Evolutionary conservation across 495 filamentous ascomycete species (phyloP).

Genomic region (Niebla homalea): DNA sequence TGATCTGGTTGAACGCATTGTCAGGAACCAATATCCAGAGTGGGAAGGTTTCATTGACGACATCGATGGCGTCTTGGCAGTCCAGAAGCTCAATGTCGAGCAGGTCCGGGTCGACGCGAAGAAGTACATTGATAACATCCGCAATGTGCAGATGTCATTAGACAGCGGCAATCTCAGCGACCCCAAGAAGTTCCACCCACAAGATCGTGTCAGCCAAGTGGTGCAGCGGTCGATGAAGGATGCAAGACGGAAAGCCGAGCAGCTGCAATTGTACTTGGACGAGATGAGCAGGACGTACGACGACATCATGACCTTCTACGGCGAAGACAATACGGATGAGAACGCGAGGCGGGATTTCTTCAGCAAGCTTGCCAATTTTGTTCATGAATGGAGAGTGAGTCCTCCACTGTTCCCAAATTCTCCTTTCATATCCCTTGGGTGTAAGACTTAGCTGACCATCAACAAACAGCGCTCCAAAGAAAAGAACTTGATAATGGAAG

Average conservation of each 20-base stretch:
- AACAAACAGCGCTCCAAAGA: constrained; percentile 60
- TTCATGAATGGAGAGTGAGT: constrained; percentile 79
- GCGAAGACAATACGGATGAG: constrained; percentile 85
- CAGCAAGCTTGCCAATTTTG: constrained; percentile 80
- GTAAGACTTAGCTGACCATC: constrained; percentile 6
- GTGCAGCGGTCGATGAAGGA: constrained; percentile 94
- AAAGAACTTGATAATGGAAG: constrained; percentile 81
- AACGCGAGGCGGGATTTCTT: constrained; percentile 96
- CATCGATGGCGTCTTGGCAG: constrained; percentile 62
- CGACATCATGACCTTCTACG: constrained; percentile 94
- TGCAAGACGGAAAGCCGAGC: constrained; percentile 87
- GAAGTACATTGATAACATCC: constrained; percentile 88
- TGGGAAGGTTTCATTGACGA: constrained; percentile 85
- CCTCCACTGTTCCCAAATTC: neutral
- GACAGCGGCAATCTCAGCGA: constrained; percentile 93
- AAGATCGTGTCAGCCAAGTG: constrained; percentile 85
- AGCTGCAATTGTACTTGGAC: constrained; percentile 85
- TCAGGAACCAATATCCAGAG: constrained; percentile 88
- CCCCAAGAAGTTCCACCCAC: constrained; percentile 93
- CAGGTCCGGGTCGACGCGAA: constrained; percentile 80
- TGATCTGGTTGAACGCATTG: constrained; percentile 93
- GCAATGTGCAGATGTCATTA: constrained; percentile 79
- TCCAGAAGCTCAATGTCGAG: constrained; percentile 94
- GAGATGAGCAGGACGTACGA: constrained; percentile 86
- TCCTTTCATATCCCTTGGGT: neutral